Conservation (phyloP, 257 asterid genomes). For the Solanum stenotomum region DNA sequence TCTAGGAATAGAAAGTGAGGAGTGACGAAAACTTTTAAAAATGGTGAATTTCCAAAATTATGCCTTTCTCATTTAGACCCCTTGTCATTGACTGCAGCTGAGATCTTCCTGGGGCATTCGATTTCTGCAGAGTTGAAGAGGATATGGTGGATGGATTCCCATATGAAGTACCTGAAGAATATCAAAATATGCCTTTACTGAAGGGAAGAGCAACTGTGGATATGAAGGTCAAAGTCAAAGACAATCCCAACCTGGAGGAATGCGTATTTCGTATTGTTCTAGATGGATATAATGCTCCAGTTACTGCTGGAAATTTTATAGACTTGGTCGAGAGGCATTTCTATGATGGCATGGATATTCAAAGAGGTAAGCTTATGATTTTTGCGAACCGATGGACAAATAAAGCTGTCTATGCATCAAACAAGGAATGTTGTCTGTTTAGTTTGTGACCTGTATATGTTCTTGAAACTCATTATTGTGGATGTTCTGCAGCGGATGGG, state of each 20-base stretch:
- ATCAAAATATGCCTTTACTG: conserved; percentile 74
- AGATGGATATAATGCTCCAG: conserved; percentile 98
- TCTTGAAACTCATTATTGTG: conserved; percentile 14
- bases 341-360: conserved; percentile 99
- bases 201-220: conserved; percentile 97
- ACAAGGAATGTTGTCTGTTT: not conserved
- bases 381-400: not conserved
- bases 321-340: conserved; percentile 93
- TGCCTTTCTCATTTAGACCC: conserved; percentile 68
- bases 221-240: conserved; percentile 96
- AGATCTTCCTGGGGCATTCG: conserved; percentile 99
- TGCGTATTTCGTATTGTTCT: conserved; percentile 75
- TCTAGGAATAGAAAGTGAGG: conserved; percentile 21
- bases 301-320: conserved; percentile 86
- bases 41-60: conserved; percentile 31
- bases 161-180: conserved; percentile 89
- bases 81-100: conserved; percentile 99
- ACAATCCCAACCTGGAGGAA: conserved; percentile 76
- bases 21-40: not conserved
- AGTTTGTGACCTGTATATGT: not conserved
- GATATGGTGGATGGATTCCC: conserved; percentile 99
- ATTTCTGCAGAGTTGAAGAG: conserved; percentile 99
- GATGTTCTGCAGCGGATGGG: conserved; percentile 77
- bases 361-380: conserved; percentile 54
- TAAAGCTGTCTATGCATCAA: not conserved